Base-by-base conservation (phyloP, 768 basidiomycete genomes). In the Clavaria fumosa region DNA sequence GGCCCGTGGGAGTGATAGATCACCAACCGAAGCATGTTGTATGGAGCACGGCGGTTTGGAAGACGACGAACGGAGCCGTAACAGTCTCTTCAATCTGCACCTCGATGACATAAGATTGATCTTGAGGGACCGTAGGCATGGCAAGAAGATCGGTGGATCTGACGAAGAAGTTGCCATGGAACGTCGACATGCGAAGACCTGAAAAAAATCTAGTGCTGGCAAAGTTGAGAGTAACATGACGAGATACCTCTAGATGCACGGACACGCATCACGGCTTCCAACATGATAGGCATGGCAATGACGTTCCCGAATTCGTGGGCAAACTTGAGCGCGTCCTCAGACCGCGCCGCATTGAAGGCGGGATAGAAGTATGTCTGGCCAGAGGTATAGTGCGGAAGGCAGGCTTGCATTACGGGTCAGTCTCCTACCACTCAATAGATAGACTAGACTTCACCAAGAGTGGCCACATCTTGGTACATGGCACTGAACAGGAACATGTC, bases 401-500 rank as follows among this genome's bases (percentile, higher is more conserved):
- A 89, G 9, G 85, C 88, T 90, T 22, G 31, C 40, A 20, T 38
- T 14, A 22, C n/a, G 12, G 23, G 31, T n/a, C n/a, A n/a, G n/a
- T n/a, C n/a, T n/a, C n/a, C n/a, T n/a, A n/a, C n/a, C n/a, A n/a
- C n/a, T n/a, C n/a, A n/a, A n/a, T n/a, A n/a, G n/a, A n/a, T n/a
- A n/a, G n/a, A n/a, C n/a, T n/a, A n/a, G n/a, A n/a, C n/a, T 69
- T 33, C 52, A 86, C 89, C 80, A 12, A 99, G 68, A 42, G 78
- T 89, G 1, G 95, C 89, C 31, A 97, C 88, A 58, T 97, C 95
- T 47, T 91, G 90, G 53, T 97, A 99, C 14, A 69, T 66, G 5
- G 88, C 69, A 46, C 85, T 85, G 65, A 96, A 97, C 41, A 99
- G 66, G 78, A 97, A 97, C 93, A 99, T 96, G 55, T 97, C 93